These are phyloP conservation scores for Metschnikowia shivogae DNA, from an alignment of 805 yeast genomes.

Conservation along the genomic window DNA sequence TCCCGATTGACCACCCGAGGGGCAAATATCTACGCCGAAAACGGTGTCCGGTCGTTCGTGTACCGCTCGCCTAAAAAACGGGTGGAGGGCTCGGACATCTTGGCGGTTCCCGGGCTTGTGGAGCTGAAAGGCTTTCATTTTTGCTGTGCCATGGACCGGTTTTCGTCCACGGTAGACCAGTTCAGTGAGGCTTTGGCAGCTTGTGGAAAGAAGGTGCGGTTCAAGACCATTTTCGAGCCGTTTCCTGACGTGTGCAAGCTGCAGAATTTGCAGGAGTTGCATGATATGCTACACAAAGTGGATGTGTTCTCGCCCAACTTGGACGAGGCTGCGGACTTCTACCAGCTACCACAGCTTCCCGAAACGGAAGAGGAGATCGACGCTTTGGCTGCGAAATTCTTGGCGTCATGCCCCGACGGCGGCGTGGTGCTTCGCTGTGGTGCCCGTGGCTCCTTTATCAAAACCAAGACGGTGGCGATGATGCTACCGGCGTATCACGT, in stretches of 20 bases:
- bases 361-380: constrained; percentile 36
- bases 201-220: constrained; percentile 13
- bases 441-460: constrained; percentile 56
- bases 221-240: constrained; percentile 78
- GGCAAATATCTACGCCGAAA: constrained; percentile 64
- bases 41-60: constrained; percentile 53
- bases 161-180: constrained; percentile 42
- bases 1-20: constrained; percentile 73
- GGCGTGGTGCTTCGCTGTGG: constrained; percentile 77
- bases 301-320: constrained; percentile 79
- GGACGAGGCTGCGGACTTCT: constrained; percentile 70
- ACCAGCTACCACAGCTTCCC: constrained; percentile 46
- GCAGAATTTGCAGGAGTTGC: constrained; percentile 35
- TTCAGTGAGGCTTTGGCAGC: constrained; percentile 12
- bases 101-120: constrained; percentile 32
- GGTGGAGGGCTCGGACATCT: constrained; percentile 53
- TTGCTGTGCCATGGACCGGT: constrained; percentile 68
- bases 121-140: constrained; percentile 54
- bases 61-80: constrained; percentile 61
- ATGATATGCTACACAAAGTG: constrained; percentile 39
- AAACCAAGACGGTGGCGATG: constrained; percentile 24
- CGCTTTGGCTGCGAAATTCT: constrained; percentile 12
- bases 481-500: constrained; percentile 78
- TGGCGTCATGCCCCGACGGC: constrained; percentile 36
- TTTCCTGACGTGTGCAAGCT: constrained; percentile 69